Evolutionary conservation across 163 green algal species (phyloP).

Genomic region (Volvox carteri): DNA sequence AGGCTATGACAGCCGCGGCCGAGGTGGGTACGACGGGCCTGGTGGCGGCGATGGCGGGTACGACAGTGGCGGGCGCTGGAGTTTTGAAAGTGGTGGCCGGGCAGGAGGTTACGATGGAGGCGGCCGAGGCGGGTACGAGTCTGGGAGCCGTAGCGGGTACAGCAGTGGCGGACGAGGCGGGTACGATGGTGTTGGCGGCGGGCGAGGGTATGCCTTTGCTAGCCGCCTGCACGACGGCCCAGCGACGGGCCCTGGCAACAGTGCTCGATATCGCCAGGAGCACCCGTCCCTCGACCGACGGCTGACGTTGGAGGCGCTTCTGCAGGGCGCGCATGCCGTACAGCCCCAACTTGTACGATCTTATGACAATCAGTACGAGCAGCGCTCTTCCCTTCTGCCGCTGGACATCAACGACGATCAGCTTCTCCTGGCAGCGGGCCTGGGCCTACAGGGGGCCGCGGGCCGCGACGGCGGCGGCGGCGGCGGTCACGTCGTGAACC

Average conservation of each 20-base stretch:
- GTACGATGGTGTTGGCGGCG: neutral
- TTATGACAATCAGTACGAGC: conserved; percentile 26
- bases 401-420: conserved; percentile 30
- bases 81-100: neutral
- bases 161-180: neutral
- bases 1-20: neutral
- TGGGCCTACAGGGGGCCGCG: conserved; percentile 5
- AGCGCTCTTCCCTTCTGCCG: conserved; percentile 28
- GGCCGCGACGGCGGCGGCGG: conserved; percentile 1
- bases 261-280: neutral
- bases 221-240: neutral
- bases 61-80: neutral
- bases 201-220: neutral
- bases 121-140: neutral
- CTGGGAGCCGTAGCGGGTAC: neutral
- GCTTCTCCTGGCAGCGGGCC: conserved; percentile 38
- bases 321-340: conserved; percentile 1
- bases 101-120: conserved; percentile 20
- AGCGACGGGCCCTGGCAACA: neutral
- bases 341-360: neutral
- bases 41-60: neutral
- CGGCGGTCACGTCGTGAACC: neutral
- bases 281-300: neutral
- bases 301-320: conserved; percentile 32
- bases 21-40: neutral